Evolutionary conservation across 169 alveolate genomes (phyloP).

Genomic region (Plasmodium yoelii): DNA sequence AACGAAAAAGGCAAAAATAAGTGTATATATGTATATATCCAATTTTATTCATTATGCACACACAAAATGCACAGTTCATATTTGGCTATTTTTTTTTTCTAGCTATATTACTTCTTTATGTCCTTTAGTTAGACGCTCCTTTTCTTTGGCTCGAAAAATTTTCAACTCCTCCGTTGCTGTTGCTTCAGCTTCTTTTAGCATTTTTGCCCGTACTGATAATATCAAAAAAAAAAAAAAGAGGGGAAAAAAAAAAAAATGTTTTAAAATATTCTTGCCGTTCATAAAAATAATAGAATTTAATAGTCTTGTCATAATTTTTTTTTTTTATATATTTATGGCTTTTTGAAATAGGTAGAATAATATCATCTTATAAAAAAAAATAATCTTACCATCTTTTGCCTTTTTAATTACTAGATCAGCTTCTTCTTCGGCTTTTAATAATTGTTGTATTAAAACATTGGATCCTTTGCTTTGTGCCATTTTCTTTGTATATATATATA

Average conservation of each 20-base stretch:
- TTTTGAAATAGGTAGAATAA: background rate
- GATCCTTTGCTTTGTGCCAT: conserved; percentile 79
- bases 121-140: conserved; percentile 81
- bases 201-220: conserved; percentile 83
- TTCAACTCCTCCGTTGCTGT: conserved; percentile 85
- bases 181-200: conserved; percentile 84
- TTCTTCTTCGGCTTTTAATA: conserved; percentile 87
- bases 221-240: conserved; percentile 7
- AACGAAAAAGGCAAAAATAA: background rate
- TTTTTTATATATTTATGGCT: background rate
- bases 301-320: background rate
- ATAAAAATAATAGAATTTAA: background rate
- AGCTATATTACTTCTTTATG: conserved; percentile 70
- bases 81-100: background rate
- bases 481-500: background rate
- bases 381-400: conserved; percentile 84
- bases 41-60: background rate
- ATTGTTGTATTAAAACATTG: conserved; percentile 84
- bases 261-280: background rate
- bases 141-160: conserved; percentile 82
- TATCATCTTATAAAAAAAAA: background rate
- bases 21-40: background rate
- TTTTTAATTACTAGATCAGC: conserved; percentile 85
- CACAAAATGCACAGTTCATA: too few species aligned
- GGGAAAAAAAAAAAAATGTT: background rate